Conservation (phyloP, 169 alveolate genomes). For the Cryptosporidium bovis region DNA sequence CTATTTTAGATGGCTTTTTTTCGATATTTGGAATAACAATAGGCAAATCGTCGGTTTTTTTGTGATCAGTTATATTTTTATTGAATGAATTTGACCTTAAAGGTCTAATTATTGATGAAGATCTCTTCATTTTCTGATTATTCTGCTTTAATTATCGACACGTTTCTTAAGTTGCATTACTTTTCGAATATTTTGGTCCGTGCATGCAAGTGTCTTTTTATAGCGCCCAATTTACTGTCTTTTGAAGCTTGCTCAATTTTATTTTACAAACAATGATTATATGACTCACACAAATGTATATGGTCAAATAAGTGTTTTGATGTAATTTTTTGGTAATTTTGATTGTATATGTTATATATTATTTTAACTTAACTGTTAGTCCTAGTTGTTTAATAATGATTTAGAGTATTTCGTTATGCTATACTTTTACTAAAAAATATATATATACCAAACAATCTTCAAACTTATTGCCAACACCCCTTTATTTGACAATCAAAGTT, state of each 20-base stretch:
- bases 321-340: too few species aligned
- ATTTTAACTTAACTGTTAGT: too few species aligned
- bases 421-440: too few species aligned
- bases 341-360: too few species aligned
- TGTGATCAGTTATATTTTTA: slow-evolving; percentile 22
- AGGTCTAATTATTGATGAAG: slow-evolving; percentile 64
- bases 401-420: too few species aligned
- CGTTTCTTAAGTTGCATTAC: background rate
- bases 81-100: slow-evolving; percentile 12
- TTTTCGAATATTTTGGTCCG: background rate
- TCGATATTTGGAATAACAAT: slow-evolving; percentile 16
- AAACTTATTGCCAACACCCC: too few species aligned
- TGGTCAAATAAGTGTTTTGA: too few species aligned
- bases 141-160: background rate
- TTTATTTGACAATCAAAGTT: too few species aligned
- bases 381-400: too few species aligned
- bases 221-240: slow-evolving; percentile 42
- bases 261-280: background rate
- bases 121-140: slow-evolving; percentile 51
- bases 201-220: slow-evolving; percentile 23
- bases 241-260: background rate
- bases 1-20: background rate
- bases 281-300: too few species aligned
- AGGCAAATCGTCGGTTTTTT: slow-evolving; percentile 55
- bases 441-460: too few species aligned